A percentile compares a stretch with the other conserved stretches of the same genome.
Conservation (phyloP, 352 stramenopile genomes). For the Globisporangium spinosum region DNA sequence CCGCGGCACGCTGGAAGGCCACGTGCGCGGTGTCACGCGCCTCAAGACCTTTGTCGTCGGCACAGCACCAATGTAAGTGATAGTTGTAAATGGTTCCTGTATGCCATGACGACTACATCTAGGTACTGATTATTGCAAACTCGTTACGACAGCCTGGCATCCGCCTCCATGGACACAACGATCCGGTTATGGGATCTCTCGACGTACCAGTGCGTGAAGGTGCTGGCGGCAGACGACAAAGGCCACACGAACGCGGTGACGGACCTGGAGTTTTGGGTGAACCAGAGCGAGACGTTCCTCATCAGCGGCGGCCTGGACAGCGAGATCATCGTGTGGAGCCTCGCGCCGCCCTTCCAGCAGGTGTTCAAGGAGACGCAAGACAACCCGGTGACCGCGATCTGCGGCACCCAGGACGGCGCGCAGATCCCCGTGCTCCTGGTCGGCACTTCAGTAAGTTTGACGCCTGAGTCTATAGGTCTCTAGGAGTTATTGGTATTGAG, state of each 20-base stretch:
- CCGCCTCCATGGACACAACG: slow-evolving; percentile 75
- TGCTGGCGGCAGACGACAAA: slow-evolving; percentile 60
- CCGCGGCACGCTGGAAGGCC: slow-evolving; percentile 65
- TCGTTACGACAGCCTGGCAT: slow-evolving; percentile 42
- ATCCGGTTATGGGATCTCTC: slow-evolving; percentile 83
- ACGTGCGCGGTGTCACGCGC: slow-evolving; percentile 73
- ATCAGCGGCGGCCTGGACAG: slow-evolving; percentile 77
- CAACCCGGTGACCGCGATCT: slow-evolving; percentile 70
- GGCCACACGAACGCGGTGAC: slow-evolving; percentile 82
- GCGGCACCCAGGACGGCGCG: slow-evolving; percentile 55
- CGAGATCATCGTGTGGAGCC: slow-evolving; percentile 84
- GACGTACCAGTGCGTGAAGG: slow-evolving; percentile 80
- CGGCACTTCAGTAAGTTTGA: slow-evolving; percentile 52
- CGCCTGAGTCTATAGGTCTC: neutral
- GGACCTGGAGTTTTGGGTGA: slow-evolving; percentile 87
- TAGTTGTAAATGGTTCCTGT: neutral
- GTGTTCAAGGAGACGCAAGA: slow-evolving; percentile 83
- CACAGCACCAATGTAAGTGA: slow-evolving; percentile 44
- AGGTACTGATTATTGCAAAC: neutral
- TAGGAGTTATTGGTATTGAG: neutral
- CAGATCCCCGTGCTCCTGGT: slow-evolving; percentile 75
- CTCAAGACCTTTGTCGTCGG: slow-evolving; percentile 82
- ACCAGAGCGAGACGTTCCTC: slow-evolving; percentile 80
- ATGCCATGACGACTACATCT: neutral
- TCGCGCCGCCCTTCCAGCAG: slow-evolving; percentile 71